Base-by-base conservation (phyloP, 1,284 basidiomycete genomes). In the Bondarzewia mesenterica region DNA sequence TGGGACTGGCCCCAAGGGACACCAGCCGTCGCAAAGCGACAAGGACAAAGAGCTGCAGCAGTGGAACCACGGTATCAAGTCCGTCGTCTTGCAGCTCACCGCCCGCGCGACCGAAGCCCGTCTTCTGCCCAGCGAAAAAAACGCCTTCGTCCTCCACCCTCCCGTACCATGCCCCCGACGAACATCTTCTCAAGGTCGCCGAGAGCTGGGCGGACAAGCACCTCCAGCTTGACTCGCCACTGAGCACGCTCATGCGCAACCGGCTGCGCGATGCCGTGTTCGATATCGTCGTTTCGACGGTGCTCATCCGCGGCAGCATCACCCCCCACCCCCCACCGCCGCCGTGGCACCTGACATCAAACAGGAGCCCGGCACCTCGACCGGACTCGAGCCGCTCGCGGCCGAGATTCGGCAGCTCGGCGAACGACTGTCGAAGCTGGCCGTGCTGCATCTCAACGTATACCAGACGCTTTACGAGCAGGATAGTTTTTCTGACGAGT, bases 401-500 rank as follows among this genome's bases (percentile, higher is more conserved):
- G 76, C 79, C 37, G 87, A 91, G 63, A 78, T 90, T 51, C 69
- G 71, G 26, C 69, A 76, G 20, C 73, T 91, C 39, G 76, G 76
- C 23, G 80, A 87, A 55, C 77, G 82, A 58, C 73, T 89, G 37
- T 73, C 81, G 40, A 78, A 80, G 53, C 71, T 91, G 44, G 80
- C 81, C 5, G 67, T 77, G 44, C 80, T 88, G 54, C 87, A 90
- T 62, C 69, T 87, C 47, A 77, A 80, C 55, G 81, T 85, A 42
- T 89, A 87, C 61, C 68, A 85, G 38, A 74, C 78, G 23, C 62
- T 88, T 50, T 90, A 90, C 65, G 82, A 85, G 63, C 75, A 77
- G 58, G 72, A 78, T 52, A 75, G 74, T 49, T 80, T 85, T 62
- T 55, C 74, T 45, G 47, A 49, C 36, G 55, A 53, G 21, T 55